Conservation (phyloP, 1,284 basidiomycete genomes). For the Tetrapyrgos nigripes region DNA sequence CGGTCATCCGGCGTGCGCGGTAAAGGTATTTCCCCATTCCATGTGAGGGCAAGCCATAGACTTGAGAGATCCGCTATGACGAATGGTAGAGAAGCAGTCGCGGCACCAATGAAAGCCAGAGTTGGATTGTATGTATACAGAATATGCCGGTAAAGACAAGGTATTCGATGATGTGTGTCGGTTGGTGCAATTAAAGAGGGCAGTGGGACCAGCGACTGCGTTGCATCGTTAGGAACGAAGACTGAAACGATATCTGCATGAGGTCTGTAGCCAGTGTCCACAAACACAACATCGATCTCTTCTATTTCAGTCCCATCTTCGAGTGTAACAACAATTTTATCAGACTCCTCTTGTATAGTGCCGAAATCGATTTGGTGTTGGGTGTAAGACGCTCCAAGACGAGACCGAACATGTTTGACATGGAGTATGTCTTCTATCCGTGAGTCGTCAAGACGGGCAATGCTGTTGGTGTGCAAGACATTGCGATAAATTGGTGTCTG, state of each 20-base stretch:
- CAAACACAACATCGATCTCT: slow-evolving; percentile 47
- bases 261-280: slow-evolving; percentile 52
- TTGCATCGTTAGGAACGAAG: slow-evolving; percentile 15
- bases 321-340: slow-evolving; percentile 40
- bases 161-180: slow-evolving; percentile 41
- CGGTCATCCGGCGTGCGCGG: slow-evolving; percentile 4
- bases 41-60: slow-evolving; percentile 12
- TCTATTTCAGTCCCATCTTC: slow-evolving; percentile 41
- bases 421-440: slow-evolving; percentile 48
- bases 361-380: no score
- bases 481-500: slow-evolving; percentile 48
- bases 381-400: slow-evolving; percentile 17
- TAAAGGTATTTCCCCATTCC: slow-evolving; percentile 9
- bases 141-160: slow-evolving; percentile 48
- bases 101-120: slow-evolving; percentile 47
- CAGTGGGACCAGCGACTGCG: slow-evolving; percentile 24
- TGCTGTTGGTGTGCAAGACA: slow-evolving; percentile 44
- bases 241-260: slow-evolving; percentile 49
- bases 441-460: slow-evolving; percentile 46
- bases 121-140: slow-evolving; percentile 50
- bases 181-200: slow-evolving; percentile 26
- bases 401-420: slow-evolving; percentile 43
- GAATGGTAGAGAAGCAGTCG: slow-evolving; percentile 14
- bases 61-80: slow-evolving; percentile 14
- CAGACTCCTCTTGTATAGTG: slow-evolving; percentile 5